These are phyloP conservation scores for Pseudocercospora fuligena DNA, from an alignment of 2,329 filamentous ascomycete genomes.

Conservation along the genomic window DNA sequence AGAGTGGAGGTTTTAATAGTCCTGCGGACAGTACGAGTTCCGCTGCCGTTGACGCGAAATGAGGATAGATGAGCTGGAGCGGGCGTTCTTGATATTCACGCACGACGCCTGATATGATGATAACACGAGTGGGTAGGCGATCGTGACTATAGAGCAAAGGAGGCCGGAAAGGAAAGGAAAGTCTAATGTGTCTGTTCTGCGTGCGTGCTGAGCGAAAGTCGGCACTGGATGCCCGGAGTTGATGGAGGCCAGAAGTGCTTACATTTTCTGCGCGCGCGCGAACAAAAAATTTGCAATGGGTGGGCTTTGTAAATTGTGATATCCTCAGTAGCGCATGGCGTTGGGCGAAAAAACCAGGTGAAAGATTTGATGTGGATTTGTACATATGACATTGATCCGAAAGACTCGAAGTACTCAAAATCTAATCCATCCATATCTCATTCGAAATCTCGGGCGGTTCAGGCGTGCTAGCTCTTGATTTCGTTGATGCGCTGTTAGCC, in stretches of 20 bases:
- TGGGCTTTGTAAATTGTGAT: background rate
- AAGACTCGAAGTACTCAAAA: background rate
- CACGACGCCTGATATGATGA: background rate
- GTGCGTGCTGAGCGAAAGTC: background rate
- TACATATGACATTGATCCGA: background rate
- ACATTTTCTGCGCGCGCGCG: background rate
- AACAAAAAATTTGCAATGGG: background rate
- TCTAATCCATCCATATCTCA: background rate
- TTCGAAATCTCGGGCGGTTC: background rate
- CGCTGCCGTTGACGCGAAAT: background rate
- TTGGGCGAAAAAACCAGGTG: background rate
- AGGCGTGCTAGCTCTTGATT: background rate
- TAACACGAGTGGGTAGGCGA: background rate
- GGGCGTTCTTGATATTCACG: background rate
- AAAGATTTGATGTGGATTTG: background rate
- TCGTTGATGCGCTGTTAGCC: background rate
- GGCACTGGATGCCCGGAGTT: background rate
- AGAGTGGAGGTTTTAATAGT: conserved; percentile 2
- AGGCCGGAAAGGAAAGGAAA: background rate
- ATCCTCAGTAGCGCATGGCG: background rate
- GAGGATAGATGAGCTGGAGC: background rate
- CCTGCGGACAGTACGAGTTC: background rate
- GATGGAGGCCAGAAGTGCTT: background rate
- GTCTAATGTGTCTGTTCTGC: background rate
- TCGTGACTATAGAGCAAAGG: background rate